A percentile compares a stretch with the other conserved stretches of the same genome.
phyloP scores from a whole-genome alignment of 495 filamentous ascomycete species.

The Xylaria telfairii region DNA sequence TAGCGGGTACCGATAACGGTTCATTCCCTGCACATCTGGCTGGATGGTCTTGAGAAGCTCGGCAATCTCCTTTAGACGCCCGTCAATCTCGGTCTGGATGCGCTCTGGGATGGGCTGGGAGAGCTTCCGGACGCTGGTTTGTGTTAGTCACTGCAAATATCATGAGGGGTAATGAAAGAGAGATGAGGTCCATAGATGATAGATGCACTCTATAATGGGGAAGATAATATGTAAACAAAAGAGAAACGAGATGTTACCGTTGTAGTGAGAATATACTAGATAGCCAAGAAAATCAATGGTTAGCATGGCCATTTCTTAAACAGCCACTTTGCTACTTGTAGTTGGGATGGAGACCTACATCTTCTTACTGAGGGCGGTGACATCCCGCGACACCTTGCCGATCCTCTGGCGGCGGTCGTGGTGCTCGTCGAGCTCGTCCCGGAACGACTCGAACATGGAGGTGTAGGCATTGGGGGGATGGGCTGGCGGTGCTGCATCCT shows the following conservation, averaged over 20 bases:
- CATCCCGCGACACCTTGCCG: constrained; percentile 86
- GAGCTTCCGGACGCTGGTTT: constrained; percentile 67
- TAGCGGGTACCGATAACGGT: constrained; percentile 87
- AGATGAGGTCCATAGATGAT: not conserved
- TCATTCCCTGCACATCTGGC: constrained; percentile 75
- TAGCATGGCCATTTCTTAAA: constrained; percentile 11
- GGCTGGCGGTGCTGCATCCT: constrained; percentile 40
- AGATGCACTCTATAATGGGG: too few species aligned
- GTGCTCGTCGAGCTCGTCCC: constrained; percentile 89
- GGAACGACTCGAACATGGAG: constrained; percentile 83
- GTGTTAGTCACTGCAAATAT: constrained; percentile 21
- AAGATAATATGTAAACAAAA: not conserved
- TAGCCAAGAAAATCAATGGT: not conserved
- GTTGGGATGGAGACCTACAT: constrained; percentile 67
- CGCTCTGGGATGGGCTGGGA: constrained; percentile 66
- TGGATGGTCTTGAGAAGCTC: constrained; percentile 69
- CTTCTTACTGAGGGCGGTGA: constrained; percentile 95
- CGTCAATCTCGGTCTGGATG: constrained; percentile 68
- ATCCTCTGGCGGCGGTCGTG: constrained; percentile 90
- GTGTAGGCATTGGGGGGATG: constrained; percentile 59
- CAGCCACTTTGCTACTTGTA: not conserved
- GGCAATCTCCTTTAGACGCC: constrained; percentile 69
- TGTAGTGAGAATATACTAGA: constrained; percentile 90
- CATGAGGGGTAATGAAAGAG: constrained; percentile 16
- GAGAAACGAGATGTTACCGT: constrained; percentile 60